Base-by-base conservation (phyloP, 2,329 filamentous ascomycete species). In the Monosporascus cannonballus region DNA sequence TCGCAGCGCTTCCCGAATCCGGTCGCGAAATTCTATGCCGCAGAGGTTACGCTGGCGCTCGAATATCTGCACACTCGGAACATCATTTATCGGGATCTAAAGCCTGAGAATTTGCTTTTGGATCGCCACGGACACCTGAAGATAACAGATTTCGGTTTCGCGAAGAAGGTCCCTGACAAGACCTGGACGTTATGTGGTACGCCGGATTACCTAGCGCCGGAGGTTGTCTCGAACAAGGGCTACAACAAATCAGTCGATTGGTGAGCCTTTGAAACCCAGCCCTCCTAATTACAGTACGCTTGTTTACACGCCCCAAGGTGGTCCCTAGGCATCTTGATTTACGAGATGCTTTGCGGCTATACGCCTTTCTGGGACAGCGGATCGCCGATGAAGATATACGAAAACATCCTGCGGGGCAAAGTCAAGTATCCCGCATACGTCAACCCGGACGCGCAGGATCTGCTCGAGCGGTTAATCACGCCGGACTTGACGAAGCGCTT, bases 211-310 rank as follows among this genome's bases (percentile, higher is more conserved):
- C 83, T 99, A 37, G 94, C 94, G 1, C 94, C 94, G 0, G 94
- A 99, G 73, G 94, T 99, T 15, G 94, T 99, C n/a, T 92, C 91
- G 55, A 96, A 93, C 71, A 97, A 97, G 74, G 94, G 94, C 50
- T 99, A 99, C 78, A 99, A 99, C 77, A 99, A 97, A 72, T 96
- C 93, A 41, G 94, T 99, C 18, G 94, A 99, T 70, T 99, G 94
- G 94, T 96, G 75, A 75, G 89, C 74, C 46, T 52, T 53, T 39
- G n/a, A 20, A 11, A 42, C 15, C 18, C 18, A 24, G 4, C 8
- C 18, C 20, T 22, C 4, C 17, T 6, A 24, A 9, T 18, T 20
- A 18, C 22, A 18, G 18, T 14, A 24, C 14, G 20, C 39, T 42
- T 42, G 22, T 42, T 20, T 42, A 20, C 11, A 42, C 11, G 18